These are phyloP conservation scores for Chalara sp. DNA, from an alignment of 2,329 filamentous ascomycete species.

Conservation along the genomic window DNA sequence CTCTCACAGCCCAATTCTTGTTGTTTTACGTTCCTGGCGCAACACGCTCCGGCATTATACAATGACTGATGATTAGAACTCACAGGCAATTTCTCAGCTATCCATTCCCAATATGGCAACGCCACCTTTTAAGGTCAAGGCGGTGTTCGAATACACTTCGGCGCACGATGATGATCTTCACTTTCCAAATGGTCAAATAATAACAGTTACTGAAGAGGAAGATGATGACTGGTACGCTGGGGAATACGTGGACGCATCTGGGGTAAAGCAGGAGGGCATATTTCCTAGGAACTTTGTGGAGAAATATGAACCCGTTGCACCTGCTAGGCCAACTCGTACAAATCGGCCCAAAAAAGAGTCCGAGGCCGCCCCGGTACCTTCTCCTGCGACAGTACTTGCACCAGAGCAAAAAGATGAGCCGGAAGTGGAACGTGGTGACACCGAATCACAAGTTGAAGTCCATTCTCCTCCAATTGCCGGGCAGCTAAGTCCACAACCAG, in stretches of 20 bases:
- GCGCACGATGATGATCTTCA: slow-evolving; percentile 91
- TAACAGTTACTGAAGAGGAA: slow-evolving; percentile 88
- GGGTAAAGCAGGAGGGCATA: slow-evolving; percentile 73
- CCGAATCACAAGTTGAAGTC: slow-evolving; percentile 27
- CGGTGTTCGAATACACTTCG: slow-evolving; percentile 89
- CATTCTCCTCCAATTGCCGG: slow-evolving; percentile 26
- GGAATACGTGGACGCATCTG: slow-evolving; percentile 73
- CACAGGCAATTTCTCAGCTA: neutral
- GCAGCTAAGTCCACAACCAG: slow-evolving; percentile 25
- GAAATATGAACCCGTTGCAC: slow-evolving; percentile 84
- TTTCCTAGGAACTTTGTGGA: slow-evolving; percentile 98
- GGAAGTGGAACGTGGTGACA: slow-evolving; percentile 2
- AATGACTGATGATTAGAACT: too few species aligned
- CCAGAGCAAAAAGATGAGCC: slow-evolving; percentile 31
- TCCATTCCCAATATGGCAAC: slow-evolving; percentile 52
- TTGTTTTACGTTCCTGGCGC: too few species aligned
- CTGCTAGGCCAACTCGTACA: slow-evolving; percentile 73
- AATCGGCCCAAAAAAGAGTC: slow-evolving; percentile 55
- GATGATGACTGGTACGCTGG: slow-evolving; percentile 92
- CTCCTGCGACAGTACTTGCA: slow-evolving; percentile 21
- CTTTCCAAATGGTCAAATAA: slow-evolving; percentile 79
- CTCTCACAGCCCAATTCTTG: too few species aligned
- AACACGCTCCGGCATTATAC: too few species aligned
- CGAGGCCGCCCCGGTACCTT: slow-evolving; percentile 15
- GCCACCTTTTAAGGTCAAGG: slow-evolving; percentile 85